phyloP scores from a whole-genome alignment of 2,329 filamentous ascomycete species.

The Paecilomyces variotii region DNA sequence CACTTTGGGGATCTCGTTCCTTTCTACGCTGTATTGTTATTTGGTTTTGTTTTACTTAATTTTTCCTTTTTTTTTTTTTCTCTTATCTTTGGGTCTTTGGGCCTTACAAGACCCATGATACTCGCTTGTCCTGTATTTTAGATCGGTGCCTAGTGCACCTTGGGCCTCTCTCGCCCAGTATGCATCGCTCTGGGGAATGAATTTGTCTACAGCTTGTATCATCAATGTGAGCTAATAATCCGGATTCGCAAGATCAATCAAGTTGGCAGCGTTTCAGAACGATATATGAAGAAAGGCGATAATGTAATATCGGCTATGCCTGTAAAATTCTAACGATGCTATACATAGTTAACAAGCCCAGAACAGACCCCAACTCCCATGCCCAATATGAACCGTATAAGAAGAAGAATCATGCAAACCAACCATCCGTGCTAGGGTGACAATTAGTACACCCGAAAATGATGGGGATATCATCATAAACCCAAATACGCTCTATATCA shows the following conservation, averaged over 20 bases:
- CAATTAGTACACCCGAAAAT: slow-evolving; percentile 30
- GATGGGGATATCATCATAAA: slow-evolving; percentile 27
- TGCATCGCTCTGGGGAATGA: background rate
- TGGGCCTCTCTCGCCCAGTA: background rate
- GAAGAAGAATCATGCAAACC: slow-evolving; percentile 20
- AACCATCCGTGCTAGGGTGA: slow-evolving; percentile 15
- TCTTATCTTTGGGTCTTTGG: background rate
- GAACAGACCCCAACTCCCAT: background rate
- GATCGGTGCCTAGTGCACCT: background rate
- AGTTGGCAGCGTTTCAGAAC: background rate
- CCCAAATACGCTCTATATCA: slow-evolving; percentile 23
- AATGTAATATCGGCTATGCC: background rate
- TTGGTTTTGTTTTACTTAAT: too few species aligned
- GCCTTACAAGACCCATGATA: background rate
- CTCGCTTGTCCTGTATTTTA: background rate
- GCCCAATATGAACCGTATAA: background rate
- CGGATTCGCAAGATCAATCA: background rate
- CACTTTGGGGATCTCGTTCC: background rate
- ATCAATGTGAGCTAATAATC: background rate
- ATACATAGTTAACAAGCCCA: background rate
- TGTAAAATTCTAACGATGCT: background rate
- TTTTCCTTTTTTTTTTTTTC: background rate
- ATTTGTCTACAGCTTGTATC: background rate
- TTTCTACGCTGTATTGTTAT: background rate
- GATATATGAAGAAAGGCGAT: background rate